These are phyloP conservation scores for Metschnikowia drakensbergensis DNA, from an alignment of 805 yeast species.

Conservation along the genomic window DNA sequence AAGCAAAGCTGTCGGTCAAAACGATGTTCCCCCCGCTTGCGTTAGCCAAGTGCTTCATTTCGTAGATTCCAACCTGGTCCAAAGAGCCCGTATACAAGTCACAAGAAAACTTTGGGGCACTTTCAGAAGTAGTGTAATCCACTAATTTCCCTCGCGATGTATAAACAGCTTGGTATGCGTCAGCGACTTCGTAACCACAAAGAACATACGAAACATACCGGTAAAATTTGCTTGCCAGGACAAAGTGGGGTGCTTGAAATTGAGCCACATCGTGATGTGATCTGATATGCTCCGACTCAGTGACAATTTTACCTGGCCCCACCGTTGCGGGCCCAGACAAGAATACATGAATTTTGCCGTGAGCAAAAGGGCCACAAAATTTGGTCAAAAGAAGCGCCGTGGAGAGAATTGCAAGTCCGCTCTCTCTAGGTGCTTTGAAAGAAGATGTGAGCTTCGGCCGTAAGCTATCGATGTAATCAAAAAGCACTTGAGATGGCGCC, in stretches of 20 bases:
- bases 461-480: slow-evolving; percentile 12
- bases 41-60: slow-evolving; percentile 34
- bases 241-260: slow-evolving; percentile 25
- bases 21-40: slow-evolving; percentile 33
- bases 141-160: slow-evolving; percentile 22
- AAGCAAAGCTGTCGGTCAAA: slow-evolving; percentile 28
- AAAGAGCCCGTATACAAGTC: slow-evolving; percentile 35
- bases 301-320: slow-evolving; percentile 35
- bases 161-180: slow-evolving; percentile 14
- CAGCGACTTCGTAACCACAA: slow-evolving; percentile 24
- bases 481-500: slow-evolving; percentile 8
- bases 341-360: slow-evolving; percentile 30
- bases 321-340: slow-evolving; percentile 38
- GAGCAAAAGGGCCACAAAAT: slow-evolving; percentile 19
- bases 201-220: slow-evolving; percentile 26
- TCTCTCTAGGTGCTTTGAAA: slow-evolving; percentile 30
- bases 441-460: slow-evolving; percentile 24
- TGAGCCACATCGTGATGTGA: slow-evolving; percentile 36
- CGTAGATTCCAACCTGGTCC: slow-evolving; percentile 43
- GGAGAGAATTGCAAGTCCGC: slow-evolving; percentile 34
- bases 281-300: slow-evolving; percentile 21
- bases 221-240: slow-evolving; percentile 28
- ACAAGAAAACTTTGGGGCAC: slow-evolving; percentile 25
- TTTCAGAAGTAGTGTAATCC: slow-evolving; percentile 16
- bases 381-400: slow-evolving; percentile 21